Base-by-base conservation (phyloP, 768 basidiomycete genomes). In the Antrodiella citrinella region DNA sequence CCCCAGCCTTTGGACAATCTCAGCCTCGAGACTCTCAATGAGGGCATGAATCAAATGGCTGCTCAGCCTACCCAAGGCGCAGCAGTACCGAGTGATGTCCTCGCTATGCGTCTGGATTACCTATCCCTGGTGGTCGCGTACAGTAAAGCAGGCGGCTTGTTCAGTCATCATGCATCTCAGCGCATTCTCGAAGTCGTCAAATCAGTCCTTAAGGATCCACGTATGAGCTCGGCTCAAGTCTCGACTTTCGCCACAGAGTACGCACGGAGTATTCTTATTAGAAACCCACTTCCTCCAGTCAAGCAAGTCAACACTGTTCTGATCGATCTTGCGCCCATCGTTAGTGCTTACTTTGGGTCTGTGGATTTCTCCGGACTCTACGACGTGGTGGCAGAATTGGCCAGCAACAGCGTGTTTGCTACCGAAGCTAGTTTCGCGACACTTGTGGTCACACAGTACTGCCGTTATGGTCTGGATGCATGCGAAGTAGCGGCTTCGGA, bases 91-190 rank as follows among this genome's bases (percentile, higher is more conserved):
- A 80, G 81, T 58, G 77, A 85, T 59, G 59, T 77, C 4, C 64
- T 66, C 19, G 64, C 68, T 5, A 84, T 90, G 78, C 72, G 82
- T 19, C 59, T 80, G 44, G 84, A 88, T 54, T 88, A 79, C 62
- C 70, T 89, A 4, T 67, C 67, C 3, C 64, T 84, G 19, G 70
- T 84, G 3, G 62, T 70, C 18, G 70, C 69, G 3, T 81, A 78
- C 55, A 69, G 72, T 15, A 64, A 62, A 21, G 69, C 72, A 15
- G 83, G 82, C 4, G 82, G 82, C 0, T 52, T 58, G 13, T 64
- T 73, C 21, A 57, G 76, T 0, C 60, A 71, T 3, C 57, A 65
- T 20, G 63, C 69, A 4, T 69, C 72, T 18, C 65, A 69, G 22
- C 71, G 77, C 42, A 68, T 70, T 2, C 58, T 84, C 24, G 83